Evolutionary conservation across 306 rosid genomes (phyloP), one percentile per base, ranked within the genome.

Genomic region (Rosa chinensis): DNA sequence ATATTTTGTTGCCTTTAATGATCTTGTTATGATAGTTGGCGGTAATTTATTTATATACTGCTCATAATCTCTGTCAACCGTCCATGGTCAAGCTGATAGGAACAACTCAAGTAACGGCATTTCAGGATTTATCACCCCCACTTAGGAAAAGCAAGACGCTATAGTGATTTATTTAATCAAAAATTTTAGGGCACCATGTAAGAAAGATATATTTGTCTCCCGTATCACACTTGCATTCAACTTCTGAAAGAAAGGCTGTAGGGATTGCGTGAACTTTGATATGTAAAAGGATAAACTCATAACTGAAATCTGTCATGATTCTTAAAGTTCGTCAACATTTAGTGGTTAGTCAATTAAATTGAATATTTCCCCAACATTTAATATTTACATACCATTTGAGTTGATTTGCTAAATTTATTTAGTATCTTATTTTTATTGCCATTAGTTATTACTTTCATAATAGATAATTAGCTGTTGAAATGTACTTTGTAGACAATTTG

Each of bases 1-100:
- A 63, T 56, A 10, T 47, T 2, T 14, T 5, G 37, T 70, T 25
- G 82, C 61, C 7, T 72, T 56, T 4, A 28, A 17, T 58, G 40
- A 75, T 61, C 56, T 75, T 44, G 70, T 61, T 61, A 43, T 59
- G 50, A 32, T 61, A 21, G n/a, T 16, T 44, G 28, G 3, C 4
- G 17, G 78, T 23, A 74, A 37, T 43, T 75, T 56, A 56, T 62
- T 58, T 43, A 8, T 23, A 43, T 42, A 66, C 25, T 59, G 42
- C 16, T 20, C 14, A 11, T 53, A 21, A 59, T 44, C 17, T 40
- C 3, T 23, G 56, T 25, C 43, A 56, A 59, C 18, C 10, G 4
- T 74, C 68, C 35, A 10, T 32, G 13, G 47, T 76, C 47, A 42
- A 44, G 45, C 59, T 67, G 50, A 28, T 75, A 44, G 71, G 47